Base-by-base conservation (phyloP, 257 asterid species). In the Rhazya stricta region DNA sequence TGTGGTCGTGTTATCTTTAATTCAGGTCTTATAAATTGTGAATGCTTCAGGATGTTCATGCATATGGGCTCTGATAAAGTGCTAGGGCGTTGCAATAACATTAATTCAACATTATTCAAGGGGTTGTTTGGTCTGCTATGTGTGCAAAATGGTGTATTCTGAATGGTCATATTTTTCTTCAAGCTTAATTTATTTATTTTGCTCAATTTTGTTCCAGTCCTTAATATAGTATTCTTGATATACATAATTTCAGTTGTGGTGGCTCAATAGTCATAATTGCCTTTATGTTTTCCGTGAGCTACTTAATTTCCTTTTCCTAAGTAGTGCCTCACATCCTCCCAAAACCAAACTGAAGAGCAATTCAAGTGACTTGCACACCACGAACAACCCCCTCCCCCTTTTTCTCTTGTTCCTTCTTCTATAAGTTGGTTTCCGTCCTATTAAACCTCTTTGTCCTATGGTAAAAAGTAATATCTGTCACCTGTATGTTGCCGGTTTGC, bases 401-500 rank as follows among this genome's bases (percentile, higher is more conserved):
- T n/a, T n/a, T 16, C 15, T 37, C 29, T 66, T 39, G 32, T 37
- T 37, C 18, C n/a, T n/a, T 39, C 50, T 66, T 29, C 69, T 19
- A 7, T 37, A 9, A 39, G 50, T 66, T 66, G 5, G 29, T 42
- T 32, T 19, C 45, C 39, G 32, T 69, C 43, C 39, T 43, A 48
- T 41, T 70, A 8, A 30, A 68, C n/a, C 25, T 53, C 39, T 16
- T 79, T 74, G 39, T 51, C 30, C 18, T 53, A 9, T 70, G 23
- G 37, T n/a, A 4, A 61, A 62, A n/a, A 62, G 16, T 45, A 71
- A 69, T 68, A 58, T 71, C 29, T 36, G 15, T 79, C 82, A 46
- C 78, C 81, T 39, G 25, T 16, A 79, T 83, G 51, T 76, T 74
- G 73, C 89, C 91, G 96, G 91, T 63, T 71, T 57, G 79, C 77